Conservation (phyloP, 345 rosid genomes). For the Conringia planisiliqua region DNA sequence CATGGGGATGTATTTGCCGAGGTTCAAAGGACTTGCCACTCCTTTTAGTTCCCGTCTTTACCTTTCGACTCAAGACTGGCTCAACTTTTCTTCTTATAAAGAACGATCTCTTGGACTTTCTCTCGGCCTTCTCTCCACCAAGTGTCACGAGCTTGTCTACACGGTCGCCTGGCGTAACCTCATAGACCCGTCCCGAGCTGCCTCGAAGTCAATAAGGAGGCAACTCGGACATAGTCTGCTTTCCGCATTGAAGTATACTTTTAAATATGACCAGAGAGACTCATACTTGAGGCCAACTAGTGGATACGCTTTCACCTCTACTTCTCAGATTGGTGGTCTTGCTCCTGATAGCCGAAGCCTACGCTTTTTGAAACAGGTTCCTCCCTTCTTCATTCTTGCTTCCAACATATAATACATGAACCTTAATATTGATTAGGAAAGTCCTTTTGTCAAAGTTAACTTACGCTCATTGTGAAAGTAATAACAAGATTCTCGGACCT, state of each 20-base stretch:
- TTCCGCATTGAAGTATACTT: slow-evolving; percentile 73
- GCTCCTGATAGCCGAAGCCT: slow-evolving; percentile 82
- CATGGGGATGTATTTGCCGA: slow-evolving; percentile 71
- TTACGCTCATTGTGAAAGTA: too few species aligned
- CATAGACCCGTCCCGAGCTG: slow-evolving; percentile 68
- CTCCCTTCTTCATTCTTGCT: slow-evolving; percentile 9
- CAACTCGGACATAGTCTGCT: slow-evolving; percentile 86
- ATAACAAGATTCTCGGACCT: background rate
- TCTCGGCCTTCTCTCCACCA: slow-evolving; percentile 66
- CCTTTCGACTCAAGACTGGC: slow-evolving; percentile 86
- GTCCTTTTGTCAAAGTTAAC: background rate
- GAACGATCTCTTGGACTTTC: slow-evolving; percentile 83
- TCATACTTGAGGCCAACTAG: slow-evolving; percentile 73
- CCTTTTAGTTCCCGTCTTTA: slow-evolving; percentile 68
- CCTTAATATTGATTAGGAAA: background rate
- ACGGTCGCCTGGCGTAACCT: slow-evolving; percentile 73
- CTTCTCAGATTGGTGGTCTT: slow-evolving; percentile 82
- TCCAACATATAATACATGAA: background rate
- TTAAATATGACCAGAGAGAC: slow-evolving; percentile 72
- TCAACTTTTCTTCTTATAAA: slow-evolving; percentile 73
- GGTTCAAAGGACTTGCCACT: slow-evolving; percentile 53
- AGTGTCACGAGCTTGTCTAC: slow-evolving; percentile 70
- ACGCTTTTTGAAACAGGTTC: slow-evolving; percentile 85
- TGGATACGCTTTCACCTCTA: slow-evolving; percentile 77
- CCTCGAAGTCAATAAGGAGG: slow-evolving; percentile 68